These are phyloP conservation scores for Loxodes magnus DNA, from an alignment of 73 alveolate genomes.

Conservation along the genomic window DNA sequence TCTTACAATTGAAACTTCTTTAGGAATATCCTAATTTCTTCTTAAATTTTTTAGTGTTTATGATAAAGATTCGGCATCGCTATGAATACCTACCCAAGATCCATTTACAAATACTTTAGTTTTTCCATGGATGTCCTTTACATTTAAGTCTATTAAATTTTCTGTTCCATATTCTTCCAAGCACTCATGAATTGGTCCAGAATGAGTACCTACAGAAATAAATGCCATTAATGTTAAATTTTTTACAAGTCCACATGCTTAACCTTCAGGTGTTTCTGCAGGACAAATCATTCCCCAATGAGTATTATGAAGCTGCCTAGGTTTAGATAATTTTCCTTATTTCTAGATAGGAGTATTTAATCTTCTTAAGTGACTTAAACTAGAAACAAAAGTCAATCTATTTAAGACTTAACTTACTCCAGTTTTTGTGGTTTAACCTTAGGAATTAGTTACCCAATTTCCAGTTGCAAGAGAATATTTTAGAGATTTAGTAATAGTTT, in stretches of 20 bases:
- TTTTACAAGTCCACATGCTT: conserved; percentile 98
- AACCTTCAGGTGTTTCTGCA: conserved; percentile 99
- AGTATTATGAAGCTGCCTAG: conserved; percentile 98
- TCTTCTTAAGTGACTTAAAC: conserved; percentile 95
- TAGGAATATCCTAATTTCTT: conserved; percentile 38
- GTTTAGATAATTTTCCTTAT: conserved; percentile 96
- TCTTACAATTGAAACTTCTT: conserved; percentile 92
- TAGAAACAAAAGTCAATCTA: conserved; percentile 93
- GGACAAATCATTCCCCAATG: conserved; percentile 99
- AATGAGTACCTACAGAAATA: conserved; percentile 75
- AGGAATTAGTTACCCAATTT: conserved; percentile 89
- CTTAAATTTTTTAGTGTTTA: conserved; percentile 49
- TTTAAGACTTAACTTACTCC: conserved; percentile 98
- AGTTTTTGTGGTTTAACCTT: conserved; percentile 84
- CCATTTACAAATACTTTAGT: conserved; percentile 98
- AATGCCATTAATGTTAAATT: conserved; percentile 95
- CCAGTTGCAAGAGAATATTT: conserved; percentile 96
- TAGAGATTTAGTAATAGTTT: conserved; percentile 75
- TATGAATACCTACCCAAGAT: conserved; percentile 94
- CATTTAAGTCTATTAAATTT: conserved; percentile 57
- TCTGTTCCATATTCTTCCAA: conserved; percentile 74
- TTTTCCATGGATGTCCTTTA: conserved; percentile 38
- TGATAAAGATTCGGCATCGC: conserved; percentile 75
- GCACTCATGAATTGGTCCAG: conserved; percentile 24
- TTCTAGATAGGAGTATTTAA: conserved; percentile 91